phyloP scores from a whole-genome alignment of 768 basidiomycete genomes.

The Guyanaporus albipodus region DNA sequence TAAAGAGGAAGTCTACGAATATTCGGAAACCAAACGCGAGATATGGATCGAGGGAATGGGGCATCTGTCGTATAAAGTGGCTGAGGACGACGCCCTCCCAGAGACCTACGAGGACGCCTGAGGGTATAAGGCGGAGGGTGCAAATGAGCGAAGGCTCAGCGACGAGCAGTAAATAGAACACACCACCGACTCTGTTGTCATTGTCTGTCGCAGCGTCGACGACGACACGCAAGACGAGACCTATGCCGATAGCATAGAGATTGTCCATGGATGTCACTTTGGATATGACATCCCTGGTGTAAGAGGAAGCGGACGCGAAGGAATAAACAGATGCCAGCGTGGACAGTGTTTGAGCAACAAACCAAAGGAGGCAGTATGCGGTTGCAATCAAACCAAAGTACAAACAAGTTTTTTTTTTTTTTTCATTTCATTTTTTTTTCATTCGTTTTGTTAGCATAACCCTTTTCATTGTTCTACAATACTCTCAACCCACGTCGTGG shows the following conservation, averaged over 20 bases:
- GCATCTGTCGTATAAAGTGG: slow-evolving; percentile 67
- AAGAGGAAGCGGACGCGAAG: slow-evolving; percentile 24
- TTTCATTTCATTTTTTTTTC: too few relatives aligned
- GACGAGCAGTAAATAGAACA: slow-evolving; percentile 4
- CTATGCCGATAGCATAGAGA: slow-evolving; percentile 62
- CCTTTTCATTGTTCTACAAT: background rate
- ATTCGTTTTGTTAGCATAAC: background rate
- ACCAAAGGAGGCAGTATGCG: too few relatives aligned
- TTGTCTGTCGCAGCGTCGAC: slow-evolving; percentile 45
- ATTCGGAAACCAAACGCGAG: slow-evolving; percentile 65
- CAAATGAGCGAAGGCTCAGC: slow-evolving; percentile 2
- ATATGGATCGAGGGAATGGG: slow-evolving; percentile 64
- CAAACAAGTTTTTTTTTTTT: slow-evolving; percentile 23
- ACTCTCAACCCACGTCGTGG: background rate
- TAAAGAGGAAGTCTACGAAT: slow-evolving; percentile 66
- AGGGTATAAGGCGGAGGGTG: slow-evolving; percentile 16
- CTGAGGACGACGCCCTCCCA: slow-evolving; percentile 77
- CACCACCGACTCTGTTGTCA: slow-evolving; percentile 30
- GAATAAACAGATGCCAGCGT: slow-evolving; percentile 31
- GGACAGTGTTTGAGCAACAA: slow-evolving; percentile 10
- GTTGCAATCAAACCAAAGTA: slow-evolving; percentile 3
- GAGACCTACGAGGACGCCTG: slow-evolving; percentile 65
- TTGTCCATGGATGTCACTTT: slow-evolving; percentile 55
- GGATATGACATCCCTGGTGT: slow-evolving; percentile 27
- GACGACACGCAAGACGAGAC: slow-evolving; percentile 61